Conservation (phyloP, 2,329 filamentous ascomycete species). For the Alternaria triticina region DNA sequence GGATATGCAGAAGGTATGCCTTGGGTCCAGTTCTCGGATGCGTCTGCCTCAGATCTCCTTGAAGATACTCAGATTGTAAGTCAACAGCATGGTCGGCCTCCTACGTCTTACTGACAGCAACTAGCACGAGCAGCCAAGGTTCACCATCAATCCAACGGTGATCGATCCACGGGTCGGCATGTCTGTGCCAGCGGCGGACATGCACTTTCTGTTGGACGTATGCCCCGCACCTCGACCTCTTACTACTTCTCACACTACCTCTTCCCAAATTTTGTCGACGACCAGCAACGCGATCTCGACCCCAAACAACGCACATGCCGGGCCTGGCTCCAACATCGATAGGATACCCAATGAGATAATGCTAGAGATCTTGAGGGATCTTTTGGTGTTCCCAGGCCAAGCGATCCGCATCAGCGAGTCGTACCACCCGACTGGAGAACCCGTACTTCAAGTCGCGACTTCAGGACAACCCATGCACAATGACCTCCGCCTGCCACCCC, state of each 20-base stretch:
- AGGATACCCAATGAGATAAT: background rate
- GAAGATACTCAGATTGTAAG: background rate
- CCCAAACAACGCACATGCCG: background rate
- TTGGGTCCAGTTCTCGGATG: background rate
- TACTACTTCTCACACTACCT: background rate
- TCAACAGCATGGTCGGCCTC: background rate
- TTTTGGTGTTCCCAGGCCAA: background rate
- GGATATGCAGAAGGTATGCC: background rate
- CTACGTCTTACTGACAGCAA: background rate
- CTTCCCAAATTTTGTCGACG: background rate
- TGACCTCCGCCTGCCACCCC: background rate
- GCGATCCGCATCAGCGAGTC: rapidly evolving
- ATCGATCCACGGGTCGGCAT: background rate
- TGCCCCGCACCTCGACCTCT: background rate
- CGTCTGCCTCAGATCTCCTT: background rate
- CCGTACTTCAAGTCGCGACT: background rate
- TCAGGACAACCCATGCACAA: background rate
- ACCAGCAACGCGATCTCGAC: background rate
- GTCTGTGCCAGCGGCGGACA: background rate
- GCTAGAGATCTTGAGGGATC: background rate
- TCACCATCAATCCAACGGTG: background rate
- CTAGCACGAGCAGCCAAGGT: background rate
- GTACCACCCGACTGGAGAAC: background rate
- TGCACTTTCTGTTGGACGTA: background rate
- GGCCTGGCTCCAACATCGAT: background rate